A percentile compares a stretch with the other conserved stretches of the same genome.
Evolutionary conservation across 1,139 yeast species (phyloP).

Genomic region (Scheffersomyces illinoinensis): DNA sequence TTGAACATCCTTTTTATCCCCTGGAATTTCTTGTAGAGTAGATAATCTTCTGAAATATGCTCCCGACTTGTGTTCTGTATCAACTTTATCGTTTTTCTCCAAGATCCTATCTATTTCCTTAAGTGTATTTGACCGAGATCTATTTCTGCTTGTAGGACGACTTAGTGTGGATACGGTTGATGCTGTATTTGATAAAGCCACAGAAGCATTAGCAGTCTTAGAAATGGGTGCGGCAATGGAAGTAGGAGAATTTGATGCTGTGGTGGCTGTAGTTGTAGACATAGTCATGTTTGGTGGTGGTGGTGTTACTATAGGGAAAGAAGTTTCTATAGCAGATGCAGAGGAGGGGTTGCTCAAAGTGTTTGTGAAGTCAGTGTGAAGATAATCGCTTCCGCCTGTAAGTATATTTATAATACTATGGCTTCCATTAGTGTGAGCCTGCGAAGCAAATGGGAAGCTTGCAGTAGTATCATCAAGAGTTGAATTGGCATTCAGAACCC

Average conservation of each 20-base stretch:
- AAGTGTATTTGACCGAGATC: conserved; percentile 42
- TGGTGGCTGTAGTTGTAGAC: conserved; percentile 20
- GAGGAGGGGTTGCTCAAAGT: conserved; percentile 15
- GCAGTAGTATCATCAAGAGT: not conserved
- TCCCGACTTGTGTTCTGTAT: conserved; percentile 52
- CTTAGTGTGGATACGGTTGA: conserved; percentile 10
- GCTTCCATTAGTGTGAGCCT: not conserved
- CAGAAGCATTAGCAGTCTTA: conserved; percentile 4
- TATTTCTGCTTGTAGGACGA: conserved; percentile 17
- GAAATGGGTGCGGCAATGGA: conserved; percentile 12
- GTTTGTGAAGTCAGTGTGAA: conserved; percentile 6
- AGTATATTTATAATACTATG: not conserved
- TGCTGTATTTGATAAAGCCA: conserved; percentile 6
- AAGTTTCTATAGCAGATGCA: conserved; percentile 27
- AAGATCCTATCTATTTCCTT: conserved; percentile 41
- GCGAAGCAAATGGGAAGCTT: not conserved
- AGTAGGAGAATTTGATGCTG: conserved; percentile 14
- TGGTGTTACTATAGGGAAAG: conserved; percentile 22
- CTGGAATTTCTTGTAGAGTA: conserved; percentile 62
- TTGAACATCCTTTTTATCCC: conserved; percentile 22
- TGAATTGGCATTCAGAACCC: not conserved
- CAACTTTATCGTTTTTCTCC: conserved; percentile 42
- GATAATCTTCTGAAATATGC: conserved; percentile 75
- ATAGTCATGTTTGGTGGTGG: conserved; percentile 14
- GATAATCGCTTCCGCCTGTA: not conserved